Conservation (phyloP, 306 rosid species). For the Pyrus betulifolia region DNA sequence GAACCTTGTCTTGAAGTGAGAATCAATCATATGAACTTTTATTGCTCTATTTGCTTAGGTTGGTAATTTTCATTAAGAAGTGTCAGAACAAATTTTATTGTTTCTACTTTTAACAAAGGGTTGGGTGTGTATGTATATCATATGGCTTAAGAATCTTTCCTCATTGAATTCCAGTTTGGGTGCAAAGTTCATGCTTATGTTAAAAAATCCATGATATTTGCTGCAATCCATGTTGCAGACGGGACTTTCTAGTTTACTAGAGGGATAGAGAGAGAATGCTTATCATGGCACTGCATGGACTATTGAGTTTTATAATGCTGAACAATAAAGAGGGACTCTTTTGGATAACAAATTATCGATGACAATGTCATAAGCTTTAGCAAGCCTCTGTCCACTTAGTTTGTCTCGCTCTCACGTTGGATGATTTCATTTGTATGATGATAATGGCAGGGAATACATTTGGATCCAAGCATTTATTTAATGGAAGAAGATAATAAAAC, state of each 20-base stretch:
- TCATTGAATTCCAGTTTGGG: neutral
- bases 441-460: slow-evolving; percentile 73
- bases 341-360: neutral
- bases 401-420: neutral
- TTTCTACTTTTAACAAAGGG: neutral
- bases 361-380: neutral
- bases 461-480: slow-evolving; percentile 96
- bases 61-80: neutral
- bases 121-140: neutral
- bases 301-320: neutral
- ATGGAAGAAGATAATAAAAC: slow-evolving; percentile 81
- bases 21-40: neutral
- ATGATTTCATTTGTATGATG: slow-evolving; percentile 1
- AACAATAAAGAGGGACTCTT: neutral
- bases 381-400: neutral
- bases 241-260: neutral
- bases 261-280: neutral
- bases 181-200: neutral
- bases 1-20: neutral
- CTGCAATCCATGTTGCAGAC: neutral
- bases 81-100: neutral
- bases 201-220: neutral
- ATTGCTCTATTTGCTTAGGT: neutral
- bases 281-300: neutral
- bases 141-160: neutral